These are phyloP conservation scores for Claviceps maximensis DNA, from an alignment of 2,329 filamentous ascomycete genomes.

Conservation along the genomic window DNA sequence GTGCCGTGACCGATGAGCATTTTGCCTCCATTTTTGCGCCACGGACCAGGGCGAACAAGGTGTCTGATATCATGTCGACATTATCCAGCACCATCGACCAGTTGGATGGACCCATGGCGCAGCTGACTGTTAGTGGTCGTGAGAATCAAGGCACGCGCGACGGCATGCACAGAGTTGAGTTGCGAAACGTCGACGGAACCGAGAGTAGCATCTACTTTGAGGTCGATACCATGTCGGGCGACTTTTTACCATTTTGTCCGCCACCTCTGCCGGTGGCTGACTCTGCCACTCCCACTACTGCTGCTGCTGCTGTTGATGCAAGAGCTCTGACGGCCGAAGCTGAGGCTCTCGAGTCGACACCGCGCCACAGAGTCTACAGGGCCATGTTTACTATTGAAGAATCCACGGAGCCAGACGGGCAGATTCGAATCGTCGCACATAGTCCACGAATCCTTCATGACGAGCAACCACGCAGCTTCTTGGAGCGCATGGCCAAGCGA, in stretches of 20 bases:
- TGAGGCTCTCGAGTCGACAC: constrained; percentile 21
- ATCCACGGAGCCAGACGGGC: constrained; percentile 44
- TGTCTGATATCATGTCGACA: constrained; percentile 53
- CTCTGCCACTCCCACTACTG: constrained; percentile 17
- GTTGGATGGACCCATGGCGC: constrained; percentile 44
- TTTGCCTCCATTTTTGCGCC: constrained; percentile 75
- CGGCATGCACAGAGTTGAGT: constrained; percentile 35
- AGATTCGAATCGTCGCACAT: constrained; percentile 47
- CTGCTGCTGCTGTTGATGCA: constrained; percentile 23
- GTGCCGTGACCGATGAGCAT: constrained; percentile 53
- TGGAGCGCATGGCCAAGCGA: constrained; percentile 56
- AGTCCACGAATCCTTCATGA: constrained; percentile 44
- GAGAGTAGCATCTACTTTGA: constrained; percentile 50
- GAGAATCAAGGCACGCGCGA: constrained; percentile 29
- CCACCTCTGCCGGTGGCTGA: constrained; percentile 66
- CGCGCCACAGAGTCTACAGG: constrained; percentile 45
- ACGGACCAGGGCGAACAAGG: constrained; percentile 35
- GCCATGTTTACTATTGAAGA: constrained; percentile 56
- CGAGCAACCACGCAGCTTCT: constrained; percentile 40
- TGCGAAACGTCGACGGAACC: constrained; percentile 42
- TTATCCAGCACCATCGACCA: constrained; percentile 46
- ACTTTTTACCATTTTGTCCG: constrained; percentile 68
- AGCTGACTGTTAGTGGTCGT: constrained; percentile 32
- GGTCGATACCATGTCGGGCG: constrained; percentile 53
- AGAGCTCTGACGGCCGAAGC: constrained; percentile 19